Evolutionary conservation across 768 basidiomycete species (phyloP).

Genomic region (Coprinopsis strossmayeri): DNA sequence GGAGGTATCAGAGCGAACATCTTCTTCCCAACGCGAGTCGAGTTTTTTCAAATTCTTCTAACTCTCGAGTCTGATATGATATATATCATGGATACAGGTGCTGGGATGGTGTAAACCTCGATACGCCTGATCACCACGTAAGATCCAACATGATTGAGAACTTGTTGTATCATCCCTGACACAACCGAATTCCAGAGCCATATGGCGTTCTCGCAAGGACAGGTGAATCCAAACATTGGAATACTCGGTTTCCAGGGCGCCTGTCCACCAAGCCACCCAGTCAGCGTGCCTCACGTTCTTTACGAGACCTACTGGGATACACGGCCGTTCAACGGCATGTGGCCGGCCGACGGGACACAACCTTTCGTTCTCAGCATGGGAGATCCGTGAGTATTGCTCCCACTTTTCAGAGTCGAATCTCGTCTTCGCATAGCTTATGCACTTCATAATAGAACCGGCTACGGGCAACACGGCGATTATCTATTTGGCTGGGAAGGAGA

Average conservation of each 20-base stretch:
- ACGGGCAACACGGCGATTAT: conserved; percentile 11
- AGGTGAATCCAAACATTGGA: background rate
- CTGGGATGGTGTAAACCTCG: conserved; percentile 10
- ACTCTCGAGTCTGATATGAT: background rate
- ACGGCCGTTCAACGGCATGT: conserved; percentile 4
- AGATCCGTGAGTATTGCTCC: conserved; percentile 7
- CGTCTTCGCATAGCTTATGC: background rate
- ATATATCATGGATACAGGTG: background rate
- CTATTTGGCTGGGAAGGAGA: conserved; percentile 11
- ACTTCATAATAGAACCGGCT: conserved; percentile 4
- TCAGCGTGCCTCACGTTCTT: conserved; percentile 5
- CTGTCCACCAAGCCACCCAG: conserved; percentile 7
- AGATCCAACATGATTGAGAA: background rate
- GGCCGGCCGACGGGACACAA: conserved; percentile 7
- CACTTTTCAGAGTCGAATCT: background rate
- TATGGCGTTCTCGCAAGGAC: conserved; percentile 4
- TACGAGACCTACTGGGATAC: conserved; percentile 11
- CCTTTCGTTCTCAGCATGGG: conserved; percentile 9
- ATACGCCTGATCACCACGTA: conserved; percentile 8
- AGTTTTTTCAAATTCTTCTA: background rate
- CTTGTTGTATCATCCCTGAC: background rate
- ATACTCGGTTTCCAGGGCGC: conserved; percentile 4
- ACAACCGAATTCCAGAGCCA: conserved; percentile 2
- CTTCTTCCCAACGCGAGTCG: conserved; percentile 9
- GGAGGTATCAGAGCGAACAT: conserved; percentile 8